A percentile compares a stretch with the other conserved stretches of the same genome.
Evolutionary conservation across 305 asterid species (phyloP).

Genomic region (Withania somnifera): DNA sequence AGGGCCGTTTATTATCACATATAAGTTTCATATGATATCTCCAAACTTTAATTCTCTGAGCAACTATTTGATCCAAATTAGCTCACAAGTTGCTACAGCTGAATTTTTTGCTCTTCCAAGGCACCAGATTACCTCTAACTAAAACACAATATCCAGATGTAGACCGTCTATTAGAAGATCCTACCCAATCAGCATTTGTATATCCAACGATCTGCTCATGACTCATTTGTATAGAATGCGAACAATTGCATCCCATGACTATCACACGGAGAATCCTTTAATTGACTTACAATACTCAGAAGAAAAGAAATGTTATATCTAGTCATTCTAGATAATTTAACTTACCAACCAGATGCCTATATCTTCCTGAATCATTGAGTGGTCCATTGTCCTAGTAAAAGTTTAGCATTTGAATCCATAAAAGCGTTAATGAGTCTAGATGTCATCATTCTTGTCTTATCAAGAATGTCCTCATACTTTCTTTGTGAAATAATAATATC

Average conservation of each 20-base stretch:
- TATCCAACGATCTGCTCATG: not conserved
- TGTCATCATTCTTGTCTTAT: not conserved
- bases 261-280: not conserved
- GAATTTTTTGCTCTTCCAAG: not conserved
- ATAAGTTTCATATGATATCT: not conserved
- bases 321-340: not conserved
- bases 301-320: not conserved
- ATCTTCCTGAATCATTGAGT: not conserved
- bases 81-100: not conserved
- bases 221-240: not conserved
- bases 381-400: not conserved
- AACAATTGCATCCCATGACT: no score
- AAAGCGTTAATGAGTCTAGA: not conserved
- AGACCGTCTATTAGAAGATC: not conserved
- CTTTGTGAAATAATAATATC: not conserved
- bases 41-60: not conserved
- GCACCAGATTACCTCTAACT: not conserved
- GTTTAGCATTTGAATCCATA: not conserved
- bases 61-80: not conserved
- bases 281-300: not conserved
- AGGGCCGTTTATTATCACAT: not conserved
- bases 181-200: not conserved
- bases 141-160: not conserved
- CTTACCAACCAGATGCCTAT: not conserved
- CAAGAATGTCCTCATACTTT: not conserved